Evolutionary conservation across 768 basidiomycete species (phyloP).

Genomic region (Lactifluus rugatus): DNA sequence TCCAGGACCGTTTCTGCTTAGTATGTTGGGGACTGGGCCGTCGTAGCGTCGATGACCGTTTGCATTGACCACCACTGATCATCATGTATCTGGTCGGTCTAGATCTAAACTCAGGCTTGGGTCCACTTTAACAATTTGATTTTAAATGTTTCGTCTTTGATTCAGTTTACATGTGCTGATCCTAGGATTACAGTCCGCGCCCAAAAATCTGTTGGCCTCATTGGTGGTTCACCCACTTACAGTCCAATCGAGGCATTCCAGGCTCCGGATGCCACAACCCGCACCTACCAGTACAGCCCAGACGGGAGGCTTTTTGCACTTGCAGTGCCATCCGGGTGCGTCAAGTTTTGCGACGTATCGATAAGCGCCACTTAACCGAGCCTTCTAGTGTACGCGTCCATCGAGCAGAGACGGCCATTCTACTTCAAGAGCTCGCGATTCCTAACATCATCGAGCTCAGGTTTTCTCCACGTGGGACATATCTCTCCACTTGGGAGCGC

Average conservation of each 20-base stretch:
- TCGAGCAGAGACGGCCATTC: slow-evolving; percentile 61
- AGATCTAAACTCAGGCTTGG: neutral
- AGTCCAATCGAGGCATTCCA: slow-evolving; percentile 49
- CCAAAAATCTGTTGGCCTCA: slow-evolving; percentile 85
- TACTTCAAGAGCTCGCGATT: slow-evolving; percentile 65
- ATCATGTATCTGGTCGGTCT: neutral
- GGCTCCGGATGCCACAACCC: slow-evolving; percentile 59
- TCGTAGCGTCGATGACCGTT: neutral
- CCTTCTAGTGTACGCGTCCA: slow-evolving; percentile 60
- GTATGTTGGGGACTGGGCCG: neutral
- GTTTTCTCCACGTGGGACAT: slow-evolving; percentile 91
- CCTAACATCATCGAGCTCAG: slow-evolving; percentile 73
- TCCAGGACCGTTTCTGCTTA: no score
- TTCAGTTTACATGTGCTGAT: slow-evolving; percentile 19
- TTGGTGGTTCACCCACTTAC: slow-evolving; percentile 75
- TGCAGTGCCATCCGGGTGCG: slow-evolving; percentile 65
- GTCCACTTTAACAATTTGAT: neutral
- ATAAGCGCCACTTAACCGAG: slow-evolving; percentile 12
- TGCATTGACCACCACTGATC: no score
- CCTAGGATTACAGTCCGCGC: slow-evolving; percentile 59
- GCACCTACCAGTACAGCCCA: slow-evolving; percentile 71
- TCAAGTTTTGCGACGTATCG: slow-evolving; percentile 17
- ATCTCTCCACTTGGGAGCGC: slow-evolving; percentile 93
- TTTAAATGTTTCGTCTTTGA: neutral
- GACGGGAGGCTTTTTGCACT: slow-evolving; percentile 86